Evolutionary conservation across 495 filamentous ascomycete species (phyloP).

Genomic region (Penicillium bovifimosum): DNA sequence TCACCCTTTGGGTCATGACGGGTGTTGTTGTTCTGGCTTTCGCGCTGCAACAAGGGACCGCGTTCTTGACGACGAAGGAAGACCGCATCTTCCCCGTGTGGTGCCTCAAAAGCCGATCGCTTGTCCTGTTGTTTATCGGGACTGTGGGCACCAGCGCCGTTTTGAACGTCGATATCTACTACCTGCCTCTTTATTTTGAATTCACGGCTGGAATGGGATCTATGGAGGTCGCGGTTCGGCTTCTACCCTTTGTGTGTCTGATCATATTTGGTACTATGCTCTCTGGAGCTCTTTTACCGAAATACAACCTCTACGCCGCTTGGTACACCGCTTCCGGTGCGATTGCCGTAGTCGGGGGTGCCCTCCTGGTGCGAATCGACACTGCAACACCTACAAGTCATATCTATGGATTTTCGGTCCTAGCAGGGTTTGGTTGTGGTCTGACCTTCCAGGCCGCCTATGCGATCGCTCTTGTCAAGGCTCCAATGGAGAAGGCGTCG

Average conservation of each 20-base stretch:
- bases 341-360: background rate
- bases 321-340: constrained; percentile 40
- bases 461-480: constrained; percentile 44
- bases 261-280: constrained; percentile 11
- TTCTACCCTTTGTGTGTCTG: constrained; percentile 23
- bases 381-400: constrained; percentile 22
- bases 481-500: constrained; percentile 28
- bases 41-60: background rate
- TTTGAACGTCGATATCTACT: constrained; percentile 42
- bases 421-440: constrained; percentile 48
- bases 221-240: constrained; percentile 31
- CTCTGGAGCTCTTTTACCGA: constrained; percentile 39
- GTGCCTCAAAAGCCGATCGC: constrained; percentile 37
- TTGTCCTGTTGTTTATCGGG: constrained; percentile 40
- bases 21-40: constrained; percentile 36
- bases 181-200: constrained; percentile 46
- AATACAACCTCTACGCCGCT: constrained; percentile 46
- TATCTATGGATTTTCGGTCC: constrained; percentile 49
- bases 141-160: constrained; percentile 22
- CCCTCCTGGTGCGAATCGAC: background rate
- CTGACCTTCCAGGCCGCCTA: constrained; percentile 45
- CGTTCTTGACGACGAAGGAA: constrained; percentile 36
- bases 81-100: constrained; percentile 49
- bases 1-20: constrained; percentile 44
- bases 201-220: constrained; percentile 35